Base-by-base conservation (phyloP, 139 green algal genomes). In the Chlorella vulgaris region DNA sequence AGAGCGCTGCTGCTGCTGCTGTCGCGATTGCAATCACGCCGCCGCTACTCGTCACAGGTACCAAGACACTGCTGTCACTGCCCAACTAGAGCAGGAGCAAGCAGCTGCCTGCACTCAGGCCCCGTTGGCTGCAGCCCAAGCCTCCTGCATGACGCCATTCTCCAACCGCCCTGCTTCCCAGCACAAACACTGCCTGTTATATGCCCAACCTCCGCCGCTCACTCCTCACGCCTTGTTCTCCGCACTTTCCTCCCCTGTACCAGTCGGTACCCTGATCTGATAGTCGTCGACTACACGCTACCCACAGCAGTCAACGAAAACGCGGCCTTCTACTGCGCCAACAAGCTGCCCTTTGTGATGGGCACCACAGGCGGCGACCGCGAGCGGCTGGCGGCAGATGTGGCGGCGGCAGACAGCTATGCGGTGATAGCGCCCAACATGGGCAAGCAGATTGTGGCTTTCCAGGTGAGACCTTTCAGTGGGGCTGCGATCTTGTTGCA, bases 391-490 rank as follows among this genome's bases (percentile, higher is more conserved):
- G 38, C 89, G 35, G 66, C 81, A 28, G 85, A 91, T 47, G 91
- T 95, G 8, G 24, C 88, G 31, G 84, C 74, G 1, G 80, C 90
- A 4, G 90, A 86, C 21, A 58, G 88, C 24, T 97, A 97, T 82
- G 96, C 96, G 8, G 96, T 99, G 1, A 98, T 99, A 50, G 97
- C 97, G 6, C 95, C 97, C 19, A 94, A 99, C 76, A 99, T 99
- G 97, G 97, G 97, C 69, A 99, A 99, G 91, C 97, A 92, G 86
- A 88, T 98, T 15, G 94, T 97, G 13, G 94, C 94, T 18, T 94
- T 97, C 68, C 80, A 79, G 73, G 73, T 53, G 73, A 4, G 73
- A 1, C 2, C 24, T 38, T 19, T 6, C 1, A 3, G 42, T 24
- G 1, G 28, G n/a, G n/a, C n/a, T n/a, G n/a, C n/a, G n/a, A n/a